A percentile compares a stretch with the other conserved stretches of the same genome.
phyloP scores from a whole-genome alignment of 305 asterid species.

The Fraxinus floribunda region DNA sequence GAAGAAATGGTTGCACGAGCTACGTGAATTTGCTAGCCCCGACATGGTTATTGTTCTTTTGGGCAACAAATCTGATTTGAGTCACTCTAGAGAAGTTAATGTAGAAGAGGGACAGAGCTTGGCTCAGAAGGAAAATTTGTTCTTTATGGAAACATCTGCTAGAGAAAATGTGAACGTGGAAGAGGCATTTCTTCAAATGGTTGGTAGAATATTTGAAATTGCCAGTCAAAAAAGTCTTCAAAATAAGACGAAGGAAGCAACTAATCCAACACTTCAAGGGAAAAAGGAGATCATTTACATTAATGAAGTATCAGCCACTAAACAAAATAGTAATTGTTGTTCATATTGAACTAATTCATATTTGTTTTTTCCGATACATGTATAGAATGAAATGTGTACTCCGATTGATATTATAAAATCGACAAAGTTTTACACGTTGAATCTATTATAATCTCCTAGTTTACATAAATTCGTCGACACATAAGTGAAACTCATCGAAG shows the following conservation, averaged over 20 bases:
- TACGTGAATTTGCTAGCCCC: slow-evolving; percentile 55
- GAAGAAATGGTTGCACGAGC: slow-evolving; percentile 64
- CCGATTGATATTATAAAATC: not conserved
- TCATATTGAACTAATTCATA: slow-evolving; percentile 25
- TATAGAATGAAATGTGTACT: not conserved
- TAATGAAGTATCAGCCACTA: slow-evolving; percentile 73
- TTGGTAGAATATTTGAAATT: slow-evolving; percentile 54
- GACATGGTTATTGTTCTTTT: slow-evolving; percentile 78
- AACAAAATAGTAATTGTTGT: slow-evolving; percentile 59
- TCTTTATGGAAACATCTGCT: slow-evolving; percentile 80
- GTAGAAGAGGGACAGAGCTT: slow-evolving; percentile 43
- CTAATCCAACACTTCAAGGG: slow-evolving; percentile 32
- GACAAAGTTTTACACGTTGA: not conserved
- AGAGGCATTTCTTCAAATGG: slow-evolving; percentile 75
- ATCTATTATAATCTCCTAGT: not conserved
- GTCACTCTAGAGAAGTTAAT: slow-evolving; percentile 34
- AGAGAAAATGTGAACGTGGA: slow-evolving; percentile 79
- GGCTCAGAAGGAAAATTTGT: slow-evolving; percentile 58
- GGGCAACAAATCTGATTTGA: slow-evolving; percentile 71
- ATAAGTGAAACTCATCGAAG: not conserved
- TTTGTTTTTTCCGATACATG: not conserved
- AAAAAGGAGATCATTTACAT: slow-evolving; percentile 54
- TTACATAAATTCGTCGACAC: not conserved
- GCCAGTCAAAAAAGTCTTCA: slow-evolving; percentile 54
- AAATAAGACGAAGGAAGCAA: slow-evolving; percentile 34